These are phyloP conservation scores for Solanum hybrid DNA, from an alignment of 305 asterid species.

Conservation along the genomic window DNA sequence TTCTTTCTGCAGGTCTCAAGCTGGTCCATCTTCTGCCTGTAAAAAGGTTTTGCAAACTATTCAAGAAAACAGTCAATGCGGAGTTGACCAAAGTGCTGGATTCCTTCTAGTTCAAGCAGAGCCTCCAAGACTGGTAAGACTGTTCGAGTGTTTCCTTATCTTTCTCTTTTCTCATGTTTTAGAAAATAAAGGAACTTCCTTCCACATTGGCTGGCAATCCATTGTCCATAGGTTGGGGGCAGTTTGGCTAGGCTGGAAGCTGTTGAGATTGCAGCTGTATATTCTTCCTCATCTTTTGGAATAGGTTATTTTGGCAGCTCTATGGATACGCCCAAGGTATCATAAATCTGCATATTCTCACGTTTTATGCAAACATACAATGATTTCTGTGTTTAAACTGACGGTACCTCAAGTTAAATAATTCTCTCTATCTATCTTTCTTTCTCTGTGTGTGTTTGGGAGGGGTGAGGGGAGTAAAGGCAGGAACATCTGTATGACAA, in stretches of 20 bases:
- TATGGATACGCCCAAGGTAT: slow-evolving; percentile 84
- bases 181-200: neutral
- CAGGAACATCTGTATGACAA: neutral
- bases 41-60: slow-evolving; percentile 36
- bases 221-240: slow-evolving; percentile 35
- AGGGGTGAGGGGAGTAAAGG: neutral
- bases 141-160: neutral
- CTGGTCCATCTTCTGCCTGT: slow-evolving; percentile 77
- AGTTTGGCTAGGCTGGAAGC: slow-evolving; percentile 40
- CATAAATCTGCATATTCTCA: neutral
- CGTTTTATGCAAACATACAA: neutral
- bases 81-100: slow-evolving; percentile 63
- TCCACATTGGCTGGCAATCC: neutral
- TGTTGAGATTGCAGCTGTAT: slow-evolving; percentile 79
- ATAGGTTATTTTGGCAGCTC: slow-evolving; percentile 84
- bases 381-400: neutral
- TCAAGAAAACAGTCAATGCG: slow-evolving; percentile 20
- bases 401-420: neutral
- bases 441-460: neutral
- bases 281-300: slow-evolving; percentile 79
- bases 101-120: slow-evolving; percentile 72
- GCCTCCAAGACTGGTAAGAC: slow-evolving; percentile 36
- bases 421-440: neutral
- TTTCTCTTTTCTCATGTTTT: neutral
- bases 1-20: slow-evolving; percentile 47